phyloP scores from a whole-genome alignment of 2,329 filamentous ascomycete genomes.

The Gyromitra esculenta region DNA sequence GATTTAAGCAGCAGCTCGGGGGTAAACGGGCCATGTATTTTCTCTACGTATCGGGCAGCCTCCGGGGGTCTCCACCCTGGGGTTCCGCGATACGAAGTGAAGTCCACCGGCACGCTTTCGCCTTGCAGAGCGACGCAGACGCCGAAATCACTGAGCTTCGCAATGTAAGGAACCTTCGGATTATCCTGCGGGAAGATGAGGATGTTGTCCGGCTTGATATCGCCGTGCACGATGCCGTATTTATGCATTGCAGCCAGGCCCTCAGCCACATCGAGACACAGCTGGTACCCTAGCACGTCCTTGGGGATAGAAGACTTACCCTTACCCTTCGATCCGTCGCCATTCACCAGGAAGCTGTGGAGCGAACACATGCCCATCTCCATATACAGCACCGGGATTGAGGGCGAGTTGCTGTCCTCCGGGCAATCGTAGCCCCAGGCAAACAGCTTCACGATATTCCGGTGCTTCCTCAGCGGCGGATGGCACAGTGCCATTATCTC shows the following conservation, averaged over 20 bases:
- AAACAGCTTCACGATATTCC: conserved; percentile 27
- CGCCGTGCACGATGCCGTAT: conserved; percentile 45
- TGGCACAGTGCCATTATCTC: conserved; percentile 37
- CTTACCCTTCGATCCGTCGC: neutral
- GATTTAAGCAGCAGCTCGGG: conserved; percentile 20
- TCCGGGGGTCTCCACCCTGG: conserved; percentile 40
- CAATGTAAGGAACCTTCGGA: conserved; percentile 24
- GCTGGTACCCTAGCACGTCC: conserved; percentile 32
- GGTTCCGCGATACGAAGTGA: conserved; percentile 28
- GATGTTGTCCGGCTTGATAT: conserved; percentile 52
- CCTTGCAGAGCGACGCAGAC: conserved; percentile 31
- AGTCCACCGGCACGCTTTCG: conserved; percentile 10
- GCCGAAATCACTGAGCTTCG: conserved; percentile 47
- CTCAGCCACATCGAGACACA: conserved; percentile 40
- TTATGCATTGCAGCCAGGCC: conserved; percentile 43
- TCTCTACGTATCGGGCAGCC: conserved; percentile 13
- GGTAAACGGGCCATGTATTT: conserved; percentile 8
- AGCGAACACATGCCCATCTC: conserved; percentile 27
- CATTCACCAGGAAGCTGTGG: conserved; percentile 6
- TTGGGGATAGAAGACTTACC: neutral
- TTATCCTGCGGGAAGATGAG: conserved; percentile 37
- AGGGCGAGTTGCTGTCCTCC: conserved; percentile 9
- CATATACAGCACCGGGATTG: conserved; percentile 28
- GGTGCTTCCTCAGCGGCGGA: conserved; percentile 17
- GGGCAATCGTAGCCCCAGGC: conserved; percentile 32